A percentile compares a stretch with the other conserved stretches of the same genome.
Conservation (phyloP, 441 rosid genomes). For the Theobroma grandiflorum region DNA sequence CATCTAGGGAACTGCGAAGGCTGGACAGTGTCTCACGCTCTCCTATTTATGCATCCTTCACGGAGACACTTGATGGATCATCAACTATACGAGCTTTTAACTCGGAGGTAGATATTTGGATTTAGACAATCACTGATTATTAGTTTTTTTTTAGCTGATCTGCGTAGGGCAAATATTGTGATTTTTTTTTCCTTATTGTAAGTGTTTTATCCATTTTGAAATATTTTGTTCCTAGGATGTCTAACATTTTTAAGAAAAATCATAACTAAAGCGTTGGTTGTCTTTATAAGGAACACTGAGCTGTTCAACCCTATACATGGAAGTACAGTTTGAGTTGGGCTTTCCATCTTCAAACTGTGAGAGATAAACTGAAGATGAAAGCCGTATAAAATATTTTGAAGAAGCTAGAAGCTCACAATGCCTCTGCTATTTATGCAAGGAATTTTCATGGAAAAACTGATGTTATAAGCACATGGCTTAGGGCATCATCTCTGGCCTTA, state of each 20-base stretch:
- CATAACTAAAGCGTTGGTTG: background rate
- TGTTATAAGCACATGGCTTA: background rate
- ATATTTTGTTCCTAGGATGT: background rate
- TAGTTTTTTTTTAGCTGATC: conserved; percentile 11
- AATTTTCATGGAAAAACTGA: background rate
- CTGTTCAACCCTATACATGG: background rate
- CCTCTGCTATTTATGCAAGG: background rate
- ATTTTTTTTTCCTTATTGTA: conserved; percentile 10
- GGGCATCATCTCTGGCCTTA: background rate
- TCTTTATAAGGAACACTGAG: background rate
- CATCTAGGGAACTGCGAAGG: conserved; percentile 95
- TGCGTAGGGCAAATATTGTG: background rate
- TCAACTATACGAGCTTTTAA: conserved; percentile 94
- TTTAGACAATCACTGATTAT: conserved; percentile 1
- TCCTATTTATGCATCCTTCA: conserved; percentile 90
- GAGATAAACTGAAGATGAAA: conserved; percentile 7
- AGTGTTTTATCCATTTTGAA: background rate
- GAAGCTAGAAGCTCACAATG: background rate
- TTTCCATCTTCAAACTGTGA: background rate
- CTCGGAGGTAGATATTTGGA: conserved; percentile 55
- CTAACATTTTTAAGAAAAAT: background rate
- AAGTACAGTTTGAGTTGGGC: background rate
- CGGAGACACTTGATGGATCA: conserved; percentile 94
- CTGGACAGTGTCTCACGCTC: conserved; percentile 96
- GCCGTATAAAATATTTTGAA: background rate